phyloP scores from a whole-genome alignment of 2,329 filamentous ascomycete species.

The Paecilomyces sp. region DNA sequence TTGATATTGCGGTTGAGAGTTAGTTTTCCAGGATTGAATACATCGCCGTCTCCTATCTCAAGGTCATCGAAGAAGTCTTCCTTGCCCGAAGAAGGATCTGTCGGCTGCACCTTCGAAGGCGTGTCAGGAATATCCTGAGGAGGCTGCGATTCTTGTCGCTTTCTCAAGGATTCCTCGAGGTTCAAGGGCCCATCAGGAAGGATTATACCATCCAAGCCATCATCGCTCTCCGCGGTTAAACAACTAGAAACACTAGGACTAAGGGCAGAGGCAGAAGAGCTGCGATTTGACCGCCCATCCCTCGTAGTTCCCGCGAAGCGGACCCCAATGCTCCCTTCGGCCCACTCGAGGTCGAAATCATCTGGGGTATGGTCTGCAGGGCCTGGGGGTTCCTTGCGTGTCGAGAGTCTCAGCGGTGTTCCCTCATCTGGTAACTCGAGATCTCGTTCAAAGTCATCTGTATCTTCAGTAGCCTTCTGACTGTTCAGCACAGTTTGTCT shows the following conservation, averaged over 20 bases:
- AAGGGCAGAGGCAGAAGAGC: conserved; percentile 79
- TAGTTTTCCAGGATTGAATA: conserved; percentile 72
- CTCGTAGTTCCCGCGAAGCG: conserved; percentile 80
- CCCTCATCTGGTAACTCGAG: conserved; percentile 64
- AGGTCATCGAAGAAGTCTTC: conserved; percentile 84
- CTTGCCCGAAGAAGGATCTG: conserved; percentile 21
- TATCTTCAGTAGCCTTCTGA: conserved; percentile 23
- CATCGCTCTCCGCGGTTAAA: conserved; percentile 85
- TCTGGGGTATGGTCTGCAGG: conserved; percentile 58
- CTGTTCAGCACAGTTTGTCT: not conserved
- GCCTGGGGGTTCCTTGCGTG: conserved; percentile 54
- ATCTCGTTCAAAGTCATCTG: conserved; percentile 66
- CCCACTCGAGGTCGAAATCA: conserved; percentile 78
- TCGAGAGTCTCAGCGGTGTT: conserved; percentile 55
- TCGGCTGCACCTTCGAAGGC: conserved; percentile 14
- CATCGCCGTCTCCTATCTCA: conserved; percentile 76
- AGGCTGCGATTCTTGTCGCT: conserved; percentile 50
- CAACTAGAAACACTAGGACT: conserved; percentile 91
- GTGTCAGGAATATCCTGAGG: conserved; percentile 20
- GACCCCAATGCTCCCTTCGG: conserved; percentile 85
- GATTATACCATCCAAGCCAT: conserved; percentile 82
- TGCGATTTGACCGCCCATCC: conserved; percentile 70
- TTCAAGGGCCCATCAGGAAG: conserved; percentile 78
- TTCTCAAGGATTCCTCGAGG: conserved; percentile 70
- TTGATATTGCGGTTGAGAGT: conserved; percentile 89